Conservation (phyloP, 2,329 filamentous ascomycete species). For the Apiospora koreana region DNA sequence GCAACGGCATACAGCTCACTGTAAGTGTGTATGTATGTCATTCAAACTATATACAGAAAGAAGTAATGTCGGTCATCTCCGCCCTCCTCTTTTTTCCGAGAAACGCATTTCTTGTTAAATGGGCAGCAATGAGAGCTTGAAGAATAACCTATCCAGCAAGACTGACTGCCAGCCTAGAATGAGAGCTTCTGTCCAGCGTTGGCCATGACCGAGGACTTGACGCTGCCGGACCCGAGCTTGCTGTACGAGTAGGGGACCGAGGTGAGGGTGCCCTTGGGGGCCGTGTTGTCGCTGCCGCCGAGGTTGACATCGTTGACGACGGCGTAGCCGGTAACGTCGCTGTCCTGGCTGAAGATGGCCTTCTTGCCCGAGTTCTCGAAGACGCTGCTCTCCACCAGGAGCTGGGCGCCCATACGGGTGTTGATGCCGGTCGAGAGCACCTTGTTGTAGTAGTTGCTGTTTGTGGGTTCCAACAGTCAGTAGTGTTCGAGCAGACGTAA, state of each 20-base stretch:
- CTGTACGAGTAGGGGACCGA: constrained; percentile 17
- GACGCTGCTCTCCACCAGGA: constrained; percentile 50
- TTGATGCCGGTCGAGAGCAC: constrained; percentile 51
- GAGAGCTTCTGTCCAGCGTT: constrained; percentile 16
- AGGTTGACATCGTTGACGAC: constrained; percentile 43
- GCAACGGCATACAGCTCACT: not conserved
- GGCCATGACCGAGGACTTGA: constrained; percentile 17
- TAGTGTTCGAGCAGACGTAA: too few relatives aligned
- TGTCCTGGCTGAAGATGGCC: constrained; percentile 39
- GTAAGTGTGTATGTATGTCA: not conserved
- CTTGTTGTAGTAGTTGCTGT: constrained; percentile 45
- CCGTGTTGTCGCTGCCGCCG: constrained; percentile 48
- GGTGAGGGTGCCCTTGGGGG: constrained; percentile 44
- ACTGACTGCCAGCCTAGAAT: not conserved
- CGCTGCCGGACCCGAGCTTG: constrained; percentile 18
- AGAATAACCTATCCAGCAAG: too few relatives aligned
- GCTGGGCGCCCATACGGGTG: constrained; percentile 51
- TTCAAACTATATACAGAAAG: not conserved
- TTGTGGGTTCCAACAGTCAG: not conserved
- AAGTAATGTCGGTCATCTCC: not conserved
- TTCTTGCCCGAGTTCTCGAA: constrained; percentile 25
- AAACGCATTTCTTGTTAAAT: not conserved
- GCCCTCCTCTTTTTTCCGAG: not conserved
- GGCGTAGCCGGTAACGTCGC: constrained; percentile 41
- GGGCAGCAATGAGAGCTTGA: too few relatives aligned